A percentile compares a stretch with the other conserved stretches of the same genome.
Evolutionary conservation across 371 early-diverging fungal species (phyloP).

Genomic region (Mucor plumbeus): DNA sequence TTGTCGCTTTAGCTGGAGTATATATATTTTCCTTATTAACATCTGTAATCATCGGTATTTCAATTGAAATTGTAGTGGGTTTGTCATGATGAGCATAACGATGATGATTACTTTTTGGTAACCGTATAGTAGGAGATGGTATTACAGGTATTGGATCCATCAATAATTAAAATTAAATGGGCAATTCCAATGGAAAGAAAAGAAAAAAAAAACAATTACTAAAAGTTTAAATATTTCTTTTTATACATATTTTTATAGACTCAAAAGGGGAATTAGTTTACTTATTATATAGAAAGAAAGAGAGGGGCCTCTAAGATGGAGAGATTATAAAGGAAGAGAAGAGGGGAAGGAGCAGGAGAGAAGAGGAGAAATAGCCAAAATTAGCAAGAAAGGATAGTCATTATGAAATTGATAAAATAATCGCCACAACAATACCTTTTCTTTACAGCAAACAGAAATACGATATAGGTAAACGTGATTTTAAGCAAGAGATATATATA

Average conservation of each 20-base stretch:
- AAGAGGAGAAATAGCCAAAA: too few relatives aligned
- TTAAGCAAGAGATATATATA: too few relatives aligned
- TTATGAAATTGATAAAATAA: too few relatives aligned
- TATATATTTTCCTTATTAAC: not conserved
- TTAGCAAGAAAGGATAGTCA: too few relatives aligned
- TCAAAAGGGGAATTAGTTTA: not conserved
- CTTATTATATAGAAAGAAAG: not conserved
- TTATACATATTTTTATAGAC: not conserved
- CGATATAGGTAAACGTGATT: too few relatives aligned
- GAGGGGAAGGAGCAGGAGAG: not conserved
- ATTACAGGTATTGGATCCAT: not conserved
- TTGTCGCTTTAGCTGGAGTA: constrained; percentile 11
- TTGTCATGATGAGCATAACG: not conserved
- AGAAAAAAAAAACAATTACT: not conserved
- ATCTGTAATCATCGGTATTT: not conserved
- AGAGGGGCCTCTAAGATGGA: not conserved
- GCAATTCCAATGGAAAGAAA: not conserved
- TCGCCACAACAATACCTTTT: too few relatives aligned
- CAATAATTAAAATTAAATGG: not conserved
- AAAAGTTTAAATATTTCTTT: constrained; percentile 1
- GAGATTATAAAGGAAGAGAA: not conserved
- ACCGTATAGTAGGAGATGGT: not conserved
- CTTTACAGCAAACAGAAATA: too few relatives aligned
- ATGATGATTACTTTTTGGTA: not conserved
- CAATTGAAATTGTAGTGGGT: not conserved